Evolutionary conservation across 176 grass and related monocot species (phyloP).

Genomic region (Areca catechu): DNA sequence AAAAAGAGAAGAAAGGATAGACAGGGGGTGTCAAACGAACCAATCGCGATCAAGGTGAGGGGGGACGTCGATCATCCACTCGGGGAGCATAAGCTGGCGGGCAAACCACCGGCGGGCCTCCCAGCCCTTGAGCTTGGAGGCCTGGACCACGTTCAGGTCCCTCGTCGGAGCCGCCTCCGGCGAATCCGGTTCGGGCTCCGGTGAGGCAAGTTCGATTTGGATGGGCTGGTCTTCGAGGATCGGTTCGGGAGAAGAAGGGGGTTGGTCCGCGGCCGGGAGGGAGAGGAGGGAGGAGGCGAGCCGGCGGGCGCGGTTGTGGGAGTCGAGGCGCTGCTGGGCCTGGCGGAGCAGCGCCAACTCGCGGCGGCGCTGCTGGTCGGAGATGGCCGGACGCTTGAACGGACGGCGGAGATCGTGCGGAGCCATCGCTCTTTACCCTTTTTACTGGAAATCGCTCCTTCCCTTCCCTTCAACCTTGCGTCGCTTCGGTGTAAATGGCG

Average conservation of each 20-base stretch:
- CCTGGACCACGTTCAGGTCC: conserved; percentile 36
- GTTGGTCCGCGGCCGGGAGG: background rate
- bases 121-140: conserved; percentile 49
- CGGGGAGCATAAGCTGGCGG: conserved; percentile 82
- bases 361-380: conserved; percentile 89
- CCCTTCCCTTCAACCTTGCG: too few species aligned
- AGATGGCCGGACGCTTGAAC: conserved; percentile 69
- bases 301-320: conserved; percentile 71
- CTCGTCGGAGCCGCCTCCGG: background rate
- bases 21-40: conserved; percentile 18
- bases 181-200: background rate
- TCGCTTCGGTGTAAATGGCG: too few species aligned
- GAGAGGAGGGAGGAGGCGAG: conserved; percentile 75
- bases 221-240: too few species aligned
- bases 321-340: conserved; percentile 62
- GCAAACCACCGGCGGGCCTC: conserved; percentile 74
- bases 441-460: too few species aligned
- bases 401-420: conserved; percentile 47
- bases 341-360: conserved; percentile 69
- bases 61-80: conserved; percentile 94
- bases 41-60: conserved; percentile 65
- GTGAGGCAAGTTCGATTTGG: background rate
- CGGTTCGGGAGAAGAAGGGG: too few species aligned
- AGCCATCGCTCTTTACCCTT: conserved; percentile 39
- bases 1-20: background rate